These are phyloP conservation scores for Prototheca wickerhamii DNA, from an alignment of 163 green algal species.

Conservation along the genomic window DNA sequence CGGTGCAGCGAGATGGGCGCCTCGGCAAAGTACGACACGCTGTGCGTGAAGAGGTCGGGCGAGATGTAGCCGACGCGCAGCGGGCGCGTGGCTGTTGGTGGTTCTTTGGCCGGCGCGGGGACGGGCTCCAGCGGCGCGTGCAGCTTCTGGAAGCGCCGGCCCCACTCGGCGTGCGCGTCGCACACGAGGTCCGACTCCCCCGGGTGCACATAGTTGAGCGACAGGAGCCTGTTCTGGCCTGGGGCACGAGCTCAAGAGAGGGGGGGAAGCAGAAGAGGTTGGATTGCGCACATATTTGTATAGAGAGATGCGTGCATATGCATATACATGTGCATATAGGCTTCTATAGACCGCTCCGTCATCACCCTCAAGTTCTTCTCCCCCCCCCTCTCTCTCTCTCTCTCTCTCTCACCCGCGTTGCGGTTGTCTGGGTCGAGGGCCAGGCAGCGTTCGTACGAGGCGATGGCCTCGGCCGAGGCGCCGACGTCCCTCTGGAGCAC, in stretches of 20 bases:
- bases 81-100: background rate
- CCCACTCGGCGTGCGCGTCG: conserved; percentile 71
- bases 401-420: conserved; percentile 51
- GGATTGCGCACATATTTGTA: too few species aligned
- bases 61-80: conserved; percentile 83
- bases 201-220: conserved; percentile 87
- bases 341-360: too few species aligned
- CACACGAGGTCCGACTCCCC: conserved; percentile 71
- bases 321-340: too few species aligned
- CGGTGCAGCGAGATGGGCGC: conserved; percentile 75
- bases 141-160: conserved; percentile 46
- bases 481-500: conserved; percentile 79
- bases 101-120: background rate
- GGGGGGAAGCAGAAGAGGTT: too few species aligned
- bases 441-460: conserved; percentile 57
- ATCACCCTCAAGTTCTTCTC: too few species aligned
- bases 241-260: background rate
- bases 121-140: conserved; percentile 42
- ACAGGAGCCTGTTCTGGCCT: conserved; percentile 79
- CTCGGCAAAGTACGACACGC: conserved; percentile 94
- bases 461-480: conserved; percentile 56
- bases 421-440: conserved; percentile 50
- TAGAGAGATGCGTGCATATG: too few species aligned
- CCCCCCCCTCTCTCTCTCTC: background rate
- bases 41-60: conserved; percentile 93